A percentile compares a stretch with the other conserved stretches of the same genome.
Conservation (phyloP, 1,284 basidiomycete species). For the Heterobasidion occidentale region DNA sequence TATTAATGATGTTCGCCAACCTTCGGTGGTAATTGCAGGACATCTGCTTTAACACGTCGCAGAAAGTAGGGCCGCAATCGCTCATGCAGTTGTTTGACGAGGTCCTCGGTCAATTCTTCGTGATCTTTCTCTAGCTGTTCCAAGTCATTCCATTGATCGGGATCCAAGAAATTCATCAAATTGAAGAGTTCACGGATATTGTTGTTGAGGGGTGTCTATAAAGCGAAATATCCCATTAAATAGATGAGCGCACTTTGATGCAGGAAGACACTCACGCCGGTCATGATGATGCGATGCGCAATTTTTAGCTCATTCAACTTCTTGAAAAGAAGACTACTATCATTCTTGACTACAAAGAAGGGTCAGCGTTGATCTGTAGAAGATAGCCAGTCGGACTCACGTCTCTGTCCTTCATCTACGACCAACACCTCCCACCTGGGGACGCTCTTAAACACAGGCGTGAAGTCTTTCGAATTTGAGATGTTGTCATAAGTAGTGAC, state of each 20-base stretch:
- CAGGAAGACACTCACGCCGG: constrained; percentile 46
- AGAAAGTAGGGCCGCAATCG: constrained; percentile 87
- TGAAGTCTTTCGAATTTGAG: constrained; percentile 59
- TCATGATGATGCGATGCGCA: constrained; percentile 85
- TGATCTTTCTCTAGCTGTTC: constrained; percentile 57
- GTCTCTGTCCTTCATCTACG: constrained; percentile 89
- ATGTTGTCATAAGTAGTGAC: constrained; percentile 87
- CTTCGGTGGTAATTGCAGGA: constrained; percentile 88
- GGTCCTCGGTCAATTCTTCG: constrained; percentile 70
- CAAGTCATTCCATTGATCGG: constrained; percentile 67
- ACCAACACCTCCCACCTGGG: constrained; percentile 86
- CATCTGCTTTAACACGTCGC: constrained; percentile 88
- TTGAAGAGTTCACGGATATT: constrained; percentile 94
- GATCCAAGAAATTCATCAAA: constrained; percentile 90
- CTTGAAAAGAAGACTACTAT: constrained; percentile 75
- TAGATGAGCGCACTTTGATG: not conserved
- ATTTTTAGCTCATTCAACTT: constrained; percentile 76
- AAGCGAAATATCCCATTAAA: no score
- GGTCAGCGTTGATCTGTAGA: not conserved
- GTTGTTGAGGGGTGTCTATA: constrained; percentile 90
- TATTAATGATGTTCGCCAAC: constrained; percentile 29
- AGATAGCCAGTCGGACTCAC: constrained; percentile 37
- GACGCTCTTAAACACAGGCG: constrained; percentile 66
- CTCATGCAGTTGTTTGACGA: constrained; percentile 72
- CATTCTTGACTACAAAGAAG: constrained; percentile 62